Evolutionary conservation across 2,329 filamentous ascomycete species (phyloP).

Genomic region (Colletotrichum chlorophyti): DNA sequence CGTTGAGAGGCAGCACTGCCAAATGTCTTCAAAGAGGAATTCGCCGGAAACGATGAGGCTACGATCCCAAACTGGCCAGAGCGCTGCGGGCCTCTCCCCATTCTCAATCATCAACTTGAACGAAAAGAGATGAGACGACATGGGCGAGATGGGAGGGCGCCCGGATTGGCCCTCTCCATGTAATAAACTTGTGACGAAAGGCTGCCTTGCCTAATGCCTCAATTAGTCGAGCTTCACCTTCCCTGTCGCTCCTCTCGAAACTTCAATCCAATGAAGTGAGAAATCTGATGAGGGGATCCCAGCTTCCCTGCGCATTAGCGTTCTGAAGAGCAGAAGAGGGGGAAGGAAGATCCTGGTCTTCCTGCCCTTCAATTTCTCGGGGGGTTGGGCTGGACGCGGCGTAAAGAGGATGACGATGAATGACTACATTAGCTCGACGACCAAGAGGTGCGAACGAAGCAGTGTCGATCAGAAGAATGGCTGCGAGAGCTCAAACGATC

Average conservation of each 20-base stretch:
- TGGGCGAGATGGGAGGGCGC: not conserved
- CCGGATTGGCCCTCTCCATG: conserved; percentile 22
- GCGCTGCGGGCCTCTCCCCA: not conserved
- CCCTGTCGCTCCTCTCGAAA: not conserved
- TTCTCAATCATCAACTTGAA: not conserved
- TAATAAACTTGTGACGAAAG: conserved; percentile 30
- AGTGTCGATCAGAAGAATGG: not conserved
- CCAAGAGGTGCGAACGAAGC: not conserved
- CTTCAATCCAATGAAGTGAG: conserved; percentile 9
- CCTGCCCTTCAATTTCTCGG: not conserved
- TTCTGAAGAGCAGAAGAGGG: conserved; percentile 8
- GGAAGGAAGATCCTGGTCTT: not conserved
- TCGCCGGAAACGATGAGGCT: not conserved
- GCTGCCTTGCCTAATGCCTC: conserved; percentile 12
- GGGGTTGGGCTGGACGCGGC: not conserved
- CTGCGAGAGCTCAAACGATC: too few relatives aligned
- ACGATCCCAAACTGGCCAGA: conserved; percentile 1
- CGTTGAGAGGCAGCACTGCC: not conserved
- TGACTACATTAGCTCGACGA: not conserved
- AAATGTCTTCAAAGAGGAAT: too few relatives aligned
- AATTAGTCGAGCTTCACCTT: conserved; percentile 11
- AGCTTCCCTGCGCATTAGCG: not conserved
- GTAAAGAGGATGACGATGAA: not conserved
- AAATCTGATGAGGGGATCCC: not conserved
- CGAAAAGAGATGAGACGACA: conserved; percentile 19